Percentiles rank a stretch among this genome's conserved stretches.
These are phyloP conservation scores for Friedmanniomyces simplex DNA, from an alignment of 495 filamentous ascomycete species.

Conservation along the genomic window DNA sequence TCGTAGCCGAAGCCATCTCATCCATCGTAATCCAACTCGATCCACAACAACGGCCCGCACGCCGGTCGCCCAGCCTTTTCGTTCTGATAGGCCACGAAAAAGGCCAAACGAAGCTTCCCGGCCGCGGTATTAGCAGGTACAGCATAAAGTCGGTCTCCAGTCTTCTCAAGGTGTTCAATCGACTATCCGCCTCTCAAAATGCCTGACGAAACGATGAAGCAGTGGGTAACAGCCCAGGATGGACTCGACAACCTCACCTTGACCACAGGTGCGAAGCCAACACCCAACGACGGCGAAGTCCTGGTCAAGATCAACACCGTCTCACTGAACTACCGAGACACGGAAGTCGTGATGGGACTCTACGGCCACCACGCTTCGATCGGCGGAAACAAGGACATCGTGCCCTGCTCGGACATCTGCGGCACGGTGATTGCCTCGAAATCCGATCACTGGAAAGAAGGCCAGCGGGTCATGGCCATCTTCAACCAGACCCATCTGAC, in stretches of 20 bases:
- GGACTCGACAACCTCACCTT: slow-evolving; percentile 15
- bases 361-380: slow-evolving; percentile 22
- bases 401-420: slow-evolving; percentile 30
- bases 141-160: neutral
- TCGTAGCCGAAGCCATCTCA: no score
- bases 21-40: no score
- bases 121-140: neutral
- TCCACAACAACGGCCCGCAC: neutral
- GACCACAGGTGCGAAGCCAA: slow-evolving; percentile 5
- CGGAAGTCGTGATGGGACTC: slow-evolving; percentile 19
- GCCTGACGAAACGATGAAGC: slow-evolving; percentile 7
- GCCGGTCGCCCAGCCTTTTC: neutral
- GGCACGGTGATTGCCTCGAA: slow-evolving; percentile 25
- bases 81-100: neutral
- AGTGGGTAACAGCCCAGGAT: slow-evolving; percentile 16
- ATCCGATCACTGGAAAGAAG: slow-evolving; percentile 12
- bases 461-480: slow-evolving; percentile 23
- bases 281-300: slow-evolving; percentile 19
- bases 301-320: slow-evolving; percentile 24
- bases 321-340: slow-evolving; percentile 26
- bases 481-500: slow-evolving; percentile 22
- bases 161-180: neutral
- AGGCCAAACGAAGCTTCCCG: neutral
- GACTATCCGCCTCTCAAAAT: neutral
- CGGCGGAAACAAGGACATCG: slow-evolving; percentile 4